These are phyloP conservation scores for Globisporangium apiculatum DNA, from an alignment of 352 stramenopile species.

Conservation along the genomic window DNA sequence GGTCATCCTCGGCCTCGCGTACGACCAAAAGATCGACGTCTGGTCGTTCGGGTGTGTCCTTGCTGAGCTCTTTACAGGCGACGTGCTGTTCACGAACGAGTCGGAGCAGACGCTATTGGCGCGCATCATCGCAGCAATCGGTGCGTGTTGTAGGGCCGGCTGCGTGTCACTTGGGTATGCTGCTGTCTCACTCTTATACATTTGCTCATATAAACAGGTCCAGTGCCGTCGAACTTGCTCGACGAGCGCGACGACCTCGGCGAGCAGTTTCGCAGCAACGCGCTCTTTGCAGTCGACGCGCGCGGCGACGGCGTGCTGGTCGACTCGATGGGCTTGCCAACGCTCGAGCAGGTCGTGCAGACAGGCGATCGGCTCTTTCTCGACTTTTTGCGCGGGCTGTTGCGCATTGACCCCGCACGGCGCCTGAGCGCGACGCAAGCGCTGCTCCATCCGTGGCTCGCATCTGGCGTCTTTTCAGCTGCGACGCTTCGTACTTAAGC, in stretches of 20 bases:
- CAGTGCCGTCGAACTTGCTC: slow-evolving; percentile 58
- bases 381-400: slow-evolving; percentile 52
- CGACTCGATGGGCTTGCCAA: slow-evolving; percentile 21
- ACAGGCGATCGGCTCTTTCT: slow-evolving; percentile 57
- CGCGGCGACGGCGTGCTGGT: slow-evolving; percentile 41
- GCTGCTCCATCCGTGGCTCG: slow-evolving; percentile 58
- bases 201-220: slow-evolving; percentile 19
- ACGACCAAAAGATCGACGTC: slow-evolving; percentile 84
- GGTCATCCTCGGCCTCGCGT: slow-evolving; percentile 95
- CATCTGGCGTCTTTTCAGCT: slow-evolving; percentile 47
- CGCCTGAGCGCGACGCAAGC: slow-evolving; percentile 49
- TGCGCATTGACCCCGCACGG: slow-evolving; percentile 55
- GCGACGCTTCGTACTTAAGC: slow-evolving; percentile 22
- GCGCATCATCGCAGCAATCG: slow-evolving; percentile 79
- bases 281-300: slow-evolving; percentile 43
- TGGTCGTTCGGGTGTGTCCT: slow-evolving; percentile 88
- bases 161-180: no score
- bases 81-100: slow-evolving; percentile 85
- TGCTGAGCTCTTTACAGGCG: slow-evolving; percentile 83
- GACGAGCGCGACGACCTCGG: slow-evolving; percentile 36
- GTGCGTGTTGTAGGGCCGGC: slow-evolving; percentile 15
- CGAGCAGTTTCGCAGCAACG: slow-evolving; percentile 51
- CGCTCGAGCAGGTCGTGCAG: slow-evolving; percentile 49
- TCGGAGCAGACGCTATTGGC: slow-evolving; percentile 90
- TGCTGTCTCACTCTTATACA: no score